Evolutionary conservation across 2,329 filamentous ascomycete species (phyloP).

Genomic region (Ophiostoma ulmi): DNA sequence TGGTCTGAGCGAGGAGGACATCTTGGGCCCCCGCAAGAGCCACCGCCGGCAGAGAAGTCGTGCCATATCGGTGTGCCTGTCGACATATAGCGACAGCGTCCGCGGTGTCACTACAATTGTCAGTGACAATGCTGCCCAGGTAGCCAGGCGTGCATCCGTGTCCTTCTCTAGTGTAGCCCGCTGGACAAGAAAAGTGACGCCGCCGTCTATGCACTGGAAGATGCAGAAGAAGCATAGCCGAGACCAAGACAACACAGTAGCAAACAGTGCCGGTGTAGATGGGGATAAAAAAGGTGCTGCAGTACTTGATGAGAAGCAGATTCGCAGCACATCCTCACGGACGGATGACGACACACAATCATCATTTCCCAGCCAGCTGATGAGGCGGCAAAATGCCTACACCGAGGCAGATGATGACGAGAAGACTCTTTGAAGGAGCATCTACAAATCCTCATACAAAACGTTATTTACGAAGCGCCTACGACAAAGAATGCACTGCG

Average conservation of each 20-base stretch:
- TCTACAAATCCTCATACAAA: background rate
- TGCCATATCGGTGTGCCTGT: slow-evolving; percentile 2
- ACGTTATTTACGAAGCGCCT: background rate
- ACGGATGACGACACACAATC: background rate
- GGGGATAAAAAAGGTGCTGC: background rate
- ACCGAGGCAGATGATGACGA: background rate
- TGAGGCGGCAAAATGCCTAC: background rate
- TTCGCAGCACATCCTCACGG: background rate
- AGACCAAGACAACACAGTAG: background rate
- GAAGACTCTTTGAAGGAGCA: background rate
- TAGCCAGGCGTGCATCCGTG: slow-evolving; percentile 8
- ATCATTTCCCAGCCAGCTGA: background rate
- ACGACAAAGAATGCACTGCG: background rate
- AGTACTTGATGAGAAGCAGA: background rate
- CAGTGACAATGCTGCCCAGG: slow-evolving; percentile 14
- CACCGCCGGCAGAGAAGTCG: background rate
- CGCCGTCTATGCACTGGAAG: background rate
- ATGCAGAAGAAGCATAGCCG: background rate
- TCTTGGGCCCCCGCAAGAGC: slow-evolving; percentile 3
- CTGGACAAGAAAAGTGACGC: slow-evolving; percentile 13
- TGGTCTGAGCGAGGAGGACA: slow-evolving; percentile 19
- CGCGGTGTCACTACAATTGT: slow-evolving; percentile 9
- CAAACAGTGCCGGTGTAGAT: background rate
- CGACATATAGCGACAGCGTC: slow-evolving; percentile 16
- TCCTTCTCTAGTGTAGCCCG: background rate